Evolutionary conservation across 805 yeast species (phyloP), one percentile per base, ranked within the genome.

Genomic region (Suhomyces xylopsoci): DNA sequence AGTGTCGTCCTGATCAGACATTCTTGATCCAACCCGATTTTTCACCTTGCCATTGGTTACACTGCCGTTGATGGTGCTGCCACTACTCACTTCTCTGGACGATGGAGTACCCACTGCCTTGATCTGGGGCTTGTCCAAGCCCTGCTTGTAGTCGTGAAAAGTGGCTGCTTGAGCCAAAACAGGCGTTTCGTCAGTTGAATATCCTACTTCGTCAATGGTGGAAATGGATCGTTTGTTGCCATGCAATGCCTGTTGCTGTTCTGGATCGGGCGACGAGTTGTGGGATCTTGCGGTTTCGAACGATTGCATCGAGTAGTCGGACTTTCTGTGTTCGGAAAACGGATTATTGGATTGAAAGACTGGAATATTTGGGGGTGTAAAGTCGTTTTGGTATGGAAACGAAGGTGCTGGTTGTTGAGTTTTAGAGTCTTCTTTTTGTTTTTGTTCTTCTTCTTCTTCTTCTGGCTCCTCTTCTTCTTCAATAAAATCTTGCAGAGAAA

Each of bases 101-200:
- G 28, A 41, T 28, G 20, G n/a, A 50, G 97, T 88, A 44, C 97
- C 92, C 73, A 92, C 92, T 81, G 92, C 97, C 22, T 91, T 91
- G 63, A 97, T 96, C 20, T 54, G 55, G 38, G 24, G 36, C 30
- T 55, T 51, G 14, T 55, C 54, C 34, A 57, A 41, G 17, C 51
- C 55, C 22, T 54, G 59, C 20, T 55, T 62, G 45, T 63, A 55
- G 45, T 63, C 57, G 47, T 64, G 63, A 54, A 66, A 62, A 5
- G 64, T 56, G 15, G 66, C 68, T 5, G 63, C 63, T 47, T 60
- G 63, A n/a, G 58, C 55, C 40, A 65, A 51, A 9, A 57, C 55
- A 5, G 71, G 71, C 2, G 70, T 63, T 42, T 58, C 62, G 25
- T 63, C 67, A 26, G 59, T 53, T 24, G 54, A 51, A 42, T 58